Conservation (phyloP, 2,329 filamentous ascomycete genomes). For the Calcarisporium arbuscula region DNA sequence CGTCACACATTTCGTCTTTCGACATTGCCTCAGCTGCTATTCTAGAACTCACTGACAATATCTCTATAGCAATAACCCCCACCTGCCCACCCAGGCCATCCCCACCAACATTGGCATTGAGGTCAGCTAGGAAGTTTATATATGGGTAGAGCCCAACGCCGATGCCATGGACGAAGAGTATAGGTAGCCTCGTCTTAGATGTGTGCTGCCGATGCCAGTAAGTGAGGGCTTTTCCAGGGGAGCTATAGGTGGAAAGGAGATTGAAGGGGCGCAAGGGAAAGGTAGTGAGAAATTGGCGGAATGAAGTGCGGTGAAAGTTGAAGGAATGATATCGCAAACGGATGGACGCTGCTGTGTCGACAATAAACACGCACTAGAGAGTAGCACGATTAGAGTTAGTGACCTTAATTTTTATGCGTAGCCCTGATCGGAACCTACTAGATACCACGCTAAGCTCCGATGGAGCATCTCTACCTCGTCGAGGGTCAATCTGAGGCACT, state of each 20-base stretch:
- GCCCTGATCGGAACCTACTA: conserved; percentile 28
- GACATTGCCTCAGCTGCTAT: conserved; percentile 43
- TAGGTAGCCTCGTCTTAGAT: conserved; percentile 46
- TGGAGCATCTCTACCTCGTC: conserved; percentile 51
- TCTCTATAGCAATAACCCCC: conserved; percentile 52
- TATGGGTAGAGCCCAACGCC: conserved; percentile 49
- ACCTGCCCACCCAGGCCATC: conserved; percentile 38
- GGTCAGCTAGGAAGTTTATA: conserved; percentile 43
- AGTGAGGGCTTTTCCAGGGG: conserved; percentile 39
- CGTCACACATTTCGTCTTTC: conserved; percentile 41
- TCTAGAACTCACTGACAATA: conserved; percentile 52
- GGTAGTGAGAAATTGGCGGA: conserved; percentile 35
- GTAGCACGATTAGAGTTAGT: conserved; percentile 7
- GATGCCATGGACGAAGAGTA: conserved; percentile 60
- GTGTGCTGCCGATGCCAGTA: conserved; percentile 59
- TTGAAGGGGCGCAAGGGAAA: conserved; percentile 49
- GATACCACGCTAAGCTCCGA: conserved; percentile 51
- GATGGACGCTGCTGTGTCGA: conserved; percentile 31
- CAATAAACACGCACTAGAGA: conserved; percentile 35
- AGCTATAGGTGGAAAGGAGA: conserved; percentile 36
- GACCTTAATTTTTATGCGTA: conserved; percentile 4
- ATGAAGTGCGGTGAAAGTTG: conserved; percentile 36
- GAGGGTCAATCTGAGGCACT: conserved; percentile 48
- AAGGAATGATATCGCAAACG: conserved; percentile 38
- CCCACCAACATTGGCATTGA: conserved; percentile 32